phyloP scores from a whole-genome alignment of 163 green algal species.

The Scenedesmus sp. region DNA sequence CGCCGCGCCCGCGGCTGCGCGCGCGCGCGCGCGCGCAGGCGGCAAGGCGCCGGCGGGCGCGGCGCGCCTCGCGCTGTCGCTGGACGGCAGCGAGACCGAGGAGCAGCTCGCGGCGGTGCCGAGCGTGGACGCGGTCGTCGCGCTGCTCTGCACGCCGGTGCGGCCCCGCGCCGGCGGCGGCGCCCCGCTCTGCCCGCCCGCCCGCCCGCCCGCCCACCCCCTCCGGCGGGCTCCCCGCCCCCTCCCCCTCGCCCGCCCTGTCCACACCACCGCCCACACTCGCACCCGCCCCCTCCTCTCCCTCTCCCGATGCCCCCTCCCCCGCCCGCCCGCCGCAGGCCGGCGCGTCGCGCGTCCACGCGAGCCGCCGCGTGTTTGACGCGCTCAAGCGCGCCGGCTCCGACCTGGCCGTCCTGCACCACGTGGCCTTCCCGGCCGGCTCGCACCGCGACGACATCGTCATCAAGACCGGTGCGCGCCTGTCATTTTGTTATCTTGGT shows the following conservation, averaged over 20 bases:
- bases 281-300: not conserved
- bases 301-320: not conserved
- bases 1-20: not conserved
- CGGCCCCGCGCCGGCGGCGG: not conserved
- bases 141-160: slow-evolving; percentile 26
- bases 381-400: slow-evolving; percentile 67
- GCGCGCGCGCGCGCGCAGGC: not conserved
- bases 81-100: slow-evolving; percentile 89
- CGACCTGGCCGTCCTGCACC: slow-evolving; percentile 91
- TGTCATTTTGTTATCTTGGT: too few species aligned
- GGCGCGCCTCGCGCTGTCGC: slow-evolving; percentile 76
- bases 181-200: too few species aligned
- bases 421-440: slow-evolving; percentile 76
- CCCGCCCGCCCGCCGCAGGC: slow-evolving; percentile 50
- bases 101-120: slow-evolving; percentile 80
- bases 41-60: slow-evolving; percentile 58
- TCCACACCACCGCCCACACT: not conserved
- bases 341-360: slow-evolving; percentile 84
- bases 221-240: too few species aligned
- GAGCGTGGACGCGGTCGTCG: slow-evolving; percentile 43
- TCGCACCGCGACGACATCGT: slow-evolving; percentile 81
- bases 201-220: too few species aligned
- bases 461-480: slow-evolving; percentile 82
- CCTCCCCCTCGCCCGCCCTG: too few species aligned
- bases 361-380: slow-evolving; percentile 91